Evolutionary conservation across 345 rosid species (phyloP).

Genomic region (Gossypium rotundifolium): DNA sequence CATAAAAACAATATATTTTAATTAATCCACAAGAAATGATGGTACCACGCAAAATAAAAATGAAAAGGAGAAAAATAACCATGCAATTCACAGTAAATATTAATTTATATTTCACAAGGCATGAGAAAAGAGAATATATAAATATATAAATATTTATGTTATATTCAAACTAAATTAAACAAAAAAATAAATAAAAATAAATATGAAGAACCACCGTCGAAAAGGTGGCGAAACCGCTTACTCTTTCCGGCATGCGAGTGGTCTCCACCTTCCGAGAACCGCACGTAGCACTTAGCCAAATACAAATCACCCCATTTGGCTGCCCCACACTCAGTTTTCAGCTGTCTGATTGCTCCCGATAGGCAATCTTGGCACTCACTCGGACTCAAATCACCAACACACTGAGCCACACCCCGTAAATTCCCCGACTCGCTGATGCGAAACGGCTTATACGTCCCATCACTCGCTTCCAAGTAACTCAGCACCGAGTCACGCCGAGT

Average conservation of each 20-base stretch:
- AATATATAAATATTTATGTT: not conserved
- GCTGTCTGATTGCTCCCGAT: conserved; percentile 61
- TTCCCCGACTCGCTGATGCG: conserved; percentile 50
- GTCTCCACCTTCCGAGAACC: conserved; percentile 49
- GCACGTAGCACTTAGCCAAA: conserved; percentile 84
- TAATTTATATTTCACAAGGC: conserved; percentile 2
- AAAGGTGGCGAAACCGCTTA: conserved; percentile 32
- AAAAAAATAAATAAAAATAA: conserved; percentile 3
- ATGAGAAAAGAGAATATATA: not conserved
- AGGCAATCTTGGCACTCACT: conserved; percentile 81
- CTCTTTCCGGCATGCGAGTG: conserved; percentile 41
- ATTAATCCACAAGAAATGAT: too few species aligned
- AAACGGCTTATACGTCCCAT: conserved; percentile 36
- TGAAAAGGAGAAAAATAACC: not conserved
- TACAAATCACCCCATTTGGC: conserved; percentile 70
- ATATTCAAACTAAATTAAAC: conserved; percentile 8
- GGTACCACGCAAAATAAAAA: too few species aligned
- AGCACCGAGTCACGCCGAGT: conserved; percentile 49
- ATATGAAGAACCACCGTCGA: conserved; percentile 23
- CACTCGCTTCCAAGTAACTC: conserved; percentile 39
- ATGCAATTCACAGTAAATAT: not conserved
- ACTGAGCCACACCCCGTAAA: conserved; percentile 59
- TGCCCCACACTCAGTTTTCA: conserved; percentile 52
- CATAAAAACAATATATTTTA: too few species aligned
- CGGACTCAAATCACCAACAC: conserved; percentile 65